Percentiles rank a stretch among this genome's conserved stretches.
These are phyloP conservation scores for Trifolium repens DNA, from an alignment of 306 rosid species.

Conservation along the genomic window DNA sequence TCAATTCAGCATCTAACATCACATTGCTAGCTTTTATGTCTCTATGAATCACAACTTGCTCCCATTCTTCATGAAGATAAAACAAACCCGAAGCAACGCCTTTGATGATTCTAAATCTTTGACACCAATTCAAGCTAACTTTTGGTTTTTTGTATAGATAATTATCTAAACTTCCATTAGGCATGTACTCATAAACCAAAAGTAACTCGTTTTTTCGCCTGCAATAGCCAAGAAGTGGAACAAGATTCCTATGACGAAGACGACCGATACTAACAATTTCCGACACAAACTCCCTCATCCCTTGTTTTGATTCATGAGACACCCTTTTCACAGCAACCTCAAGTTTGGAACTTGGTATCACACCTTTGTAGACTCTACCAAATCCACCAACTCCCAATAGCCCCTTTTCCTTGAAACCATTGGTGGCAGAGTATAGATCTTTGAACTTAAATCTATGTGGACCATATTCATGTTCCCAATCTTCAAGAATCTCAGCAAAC, in stretches of 20 bases:
- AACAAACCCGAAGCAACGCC: conserved; percentile 37
- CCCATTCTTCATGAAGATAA: not conserved
- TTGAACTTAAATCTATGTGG: conserved; percentile 66
- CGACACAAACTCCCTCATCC: conserved; percentile 69
- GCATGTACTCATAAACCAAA: conserved; percentile 74
- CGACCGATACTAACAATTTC: conserved; percentile 71
- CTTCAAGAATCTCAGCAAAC: conserved; percentile 60
- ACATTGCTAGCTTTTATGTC: conserved; percentile 66
- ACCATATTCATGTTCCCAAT: conserved; percentile 74
- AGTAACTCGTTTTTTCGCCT: conserved; percentile 62
- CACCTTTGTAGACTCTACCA: conserved; percentile 75
- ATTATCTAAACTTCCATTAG: conserved; percentile 75
- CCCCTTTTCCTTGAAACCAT: conserved; percentile 62
- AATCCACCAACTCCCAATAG: conserved; percentile 75
- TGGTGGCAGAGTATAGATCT: conserved; percentile 60
- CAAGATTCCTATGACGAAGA: conserved; percentile 73
- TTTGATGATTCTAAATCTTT: conserved; percentile 56
- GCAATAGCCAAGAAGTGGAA: conserved; percentile 68
- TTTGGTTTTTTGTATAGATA: conserved; percentile 48
- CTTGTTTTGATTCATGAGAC: conserved; percentile 75
- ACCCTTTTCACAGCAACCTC: conserved; percentile 72
- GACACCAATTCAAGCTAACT: conserved; percentile 58
- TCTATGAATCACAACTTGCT: not conserved
- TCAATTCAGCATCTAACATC: conserved; percentile 56
- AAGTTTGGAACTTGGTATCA: conserved; percentile 49